Base-by-base conservation (phyloP, 208 protist genomes). In the Vickermania spadyakhi region DNA sequence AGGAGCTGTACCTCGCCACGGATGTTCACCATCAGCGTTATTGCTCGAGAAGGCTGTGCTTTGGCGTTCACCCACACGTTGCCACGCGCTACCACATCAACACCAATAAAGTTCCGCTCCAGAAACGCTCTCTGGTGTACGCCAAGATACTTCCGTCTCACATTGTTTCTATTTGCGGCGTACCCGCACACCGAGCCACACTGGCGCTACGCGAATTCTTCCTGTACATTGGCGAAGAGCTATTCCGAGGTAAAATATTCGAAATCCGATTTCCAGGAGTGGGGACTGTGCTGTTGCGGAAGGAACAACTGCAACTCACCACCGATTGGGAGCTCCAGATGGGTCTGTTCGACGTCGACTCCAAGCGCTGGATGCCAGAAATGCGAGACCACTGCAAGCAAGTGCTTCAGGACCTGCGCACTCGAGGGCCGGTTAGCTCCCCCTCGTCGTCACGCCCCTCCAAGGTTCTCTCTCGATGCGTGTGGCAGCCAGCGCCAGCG, bases 161-260 rank as follows among this genome's bases (percentile, higher is more conserved):
- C 23, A 72, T 94, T 13, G 82, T 91, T 4, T 51, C 58, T 5
- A 68, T 84, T 21, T 84, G 77, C 42, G 72, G 66, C 0, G 78
- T 94, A 13, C 84, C 84, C 0, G 88, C 84, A n/a, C 67, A 62
- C 5, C 86, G 75, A 5, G 82, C 72, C 18, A 29, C 73, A 0
- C 68, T 69, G 28, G 79, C 82, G n/a, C 77, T 94, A 36, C 77
- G 75, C 28, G 84, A 94, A 69, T 87, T 94, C 31, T 78, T 89
- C 42, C 61, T 84, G 58, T 94, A 89, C 70, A 30, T 94, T 49
- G 88, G 88, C 14, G 88, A 94, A 55, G 80, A 78, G 0, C 68
- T 94, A 18, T 89, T 83, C 52, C 60, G 73, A 45, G 76, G 77
- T 1, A 74, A 78, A 54, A 58, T 87, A 42, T 83, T 92, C 57